Base-by-base conservation (phyloP, 2,329 filamentous ascomycete species). In the Apiospora hydei region DNA sequence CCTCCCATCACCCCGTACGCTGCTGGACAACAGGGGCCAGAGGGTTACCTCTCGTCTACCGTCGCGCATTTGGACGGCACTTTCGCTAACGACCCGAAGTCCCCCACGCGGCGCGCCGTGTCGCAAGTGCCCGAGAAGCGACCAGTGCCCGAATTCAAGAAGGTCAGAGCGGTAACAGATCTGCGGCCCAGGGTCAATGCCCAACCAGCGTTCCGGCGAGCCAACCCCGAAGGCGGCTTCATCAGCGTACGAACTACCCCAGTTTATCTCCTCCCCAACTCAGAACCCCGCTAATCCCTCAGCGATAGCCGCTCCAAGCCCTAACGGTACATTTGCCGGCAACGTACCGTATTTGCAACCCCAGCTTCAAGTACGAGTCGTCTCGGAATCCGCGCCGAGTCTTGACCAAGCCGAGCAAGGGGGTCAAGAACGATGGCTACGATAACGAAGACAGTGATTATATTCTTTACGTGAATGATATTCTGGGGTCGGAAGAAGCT, bases 371-470 rank as follows among this genome's bases (percentile, higher is more conserved):
- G 85, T 99, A 99, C 84, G 96, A 99, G 82, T 98, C 96, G 21
- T 98, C 96, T 70, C 91, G 96, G 76, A 99, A 99, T 80, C 96
- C 96, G 51, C 93, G 96, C 74, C 90, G 96, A 82, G 96, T 99
- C 69, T 88, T 99, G 76, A 99, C 96, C 21, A 99, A 99, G 83
- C 96, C 96, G 10, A 98, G 96, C 88, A 99, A 99, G 84, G 96
- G 96, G 18, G 90, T 94, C 74, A 99, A 99, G 88, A 99, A 99
- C 80, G 96, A 99, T 84, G 96, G 96, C 4, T 99, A 96, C 80
- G 96, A 99, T 81, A 99, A 99, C 77, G 96, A 99, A 82, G 96
- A 99, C 77, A 98, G 96, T 82, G 96, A 99, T 81, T 99, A 99
- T 81, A 99, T 99, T 79, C 90, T 99, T 77, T 99, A 98, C 78